Percentiles rank a stretch among this genome's conserved stretches.
Conservation (phyloP, 2,329 filamentous ascomycete species). For the Colletotrichum nymphaeae region DNA sequence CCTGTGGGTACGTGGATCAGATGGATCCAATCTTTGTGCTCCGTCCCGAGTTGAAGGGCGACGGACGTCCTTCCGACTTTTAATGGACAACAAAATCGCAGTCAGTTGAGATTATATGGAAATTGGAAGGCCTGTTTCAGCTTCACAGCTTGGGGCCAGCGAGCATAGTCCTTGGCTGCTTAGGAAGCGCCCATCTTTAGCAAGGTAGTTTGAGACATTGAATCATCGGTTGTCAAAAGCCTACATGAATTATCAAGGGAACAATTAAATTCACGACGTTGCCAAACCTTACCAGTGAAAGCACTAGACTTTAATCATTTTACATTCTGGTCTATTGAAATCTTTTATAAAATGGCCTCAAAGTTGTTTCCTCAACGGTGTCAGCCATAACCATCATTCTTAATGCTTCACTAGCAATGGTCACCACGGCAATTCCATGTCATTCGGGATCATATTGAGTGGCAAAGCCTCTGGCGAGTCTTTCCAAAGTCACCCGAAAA, state of each 20-base stretch:
- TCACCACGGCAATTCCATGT: too few species aligned
- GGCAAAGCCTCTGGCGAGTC: not conserved
- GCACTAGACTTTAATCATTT: too few species aligned
- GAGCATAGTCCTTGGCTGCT: too few species aligned
- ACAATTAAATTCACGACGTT: not conserved
- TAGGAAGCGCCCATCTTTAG: too few species aligned
- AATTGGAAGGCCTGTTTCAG: not conserved
- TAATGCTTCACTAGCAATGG: too few species aligned
- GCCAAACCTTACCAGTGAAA: not conserved
- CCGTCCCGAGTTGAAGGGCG: conserved; percentile 19
- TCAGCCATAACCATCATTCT: too few species aligned
- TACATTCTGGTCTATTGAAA: too few species aligned
- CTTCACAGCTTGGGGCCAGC: too few species aligned
- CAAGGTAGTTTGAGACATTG: not conserved
- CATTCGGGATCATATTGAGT: not conserved
- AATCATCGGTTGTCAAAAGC: not conserved
- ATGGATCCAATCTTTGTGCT: conserved; percentile 25
- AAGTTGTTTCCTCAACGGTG: too few species aligned
- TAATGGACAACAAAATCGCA: not conserved
- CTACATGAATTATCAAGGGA: not conserved
- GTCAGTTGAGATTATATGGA: not conserved
- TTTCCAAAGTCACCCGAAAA: not conserved
- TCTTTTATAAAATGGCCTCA: too few species aligned
- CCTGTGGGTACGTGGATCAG: conserved; percentile 27
- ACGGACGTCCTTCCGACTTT: conserved; percentile 17